A percentile compares a stretch with the other conserved stretches of the same genome.
These are phyloP conservation scores for Sphagnum magellanicum DNA, from an alignment of 228 moss, liverwort and hornwort species.

Conservation along the genomic window DNA sequence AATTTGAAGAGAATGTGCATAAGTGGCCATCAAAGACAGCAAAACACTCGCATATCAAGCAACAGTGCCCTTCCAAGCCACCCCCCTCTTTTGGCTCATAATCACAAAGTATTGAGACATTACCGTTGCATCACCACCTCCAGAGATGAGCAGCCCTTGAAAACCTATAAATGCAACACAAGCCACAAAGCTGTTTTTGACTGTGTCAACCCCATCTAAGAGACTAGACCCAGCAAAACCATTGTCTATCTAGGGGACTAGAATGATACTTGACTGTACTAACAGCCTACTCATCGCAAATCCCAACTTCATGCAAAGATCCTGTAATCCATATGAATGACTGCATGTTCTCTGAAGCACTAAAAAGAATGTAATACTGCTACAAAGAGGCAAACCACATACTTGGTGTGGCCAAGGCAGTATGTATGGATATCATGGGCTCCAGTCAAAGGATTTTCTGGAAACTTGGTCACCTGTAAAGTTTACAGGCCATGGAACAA, in stretches of 20 bases:
- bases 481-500: neutral
- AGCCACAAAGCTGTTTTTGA: slow-evolving; percentile 85
- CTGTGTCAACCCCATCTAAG: slow-evolving; percentile 33
- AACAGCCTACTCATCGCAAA: neutral
- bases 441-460: slow-evolving; percentile 52
- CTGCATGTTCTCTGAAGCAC: too few relatives aligned
- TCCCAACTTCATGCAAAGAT: neutral
- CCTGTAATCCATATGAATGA: too few relatives aligned
- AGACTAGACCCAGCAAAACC: too few relatives aligned
- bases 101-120: slow-evolving; percentile 1
- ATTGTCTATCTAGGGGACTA: too few relatives aligned
- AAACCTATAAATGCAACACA: slow-evolving; percentile 89
- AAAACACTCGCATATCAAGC: too few relatives aligned
- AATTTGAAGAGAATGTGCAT: neutral
- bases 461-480: slow-evolving; percentile 69
- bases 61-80: too few relatives aligned
- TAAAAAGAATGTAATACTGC: neutral
- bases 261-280: neutral
- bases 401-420: slow-evolving; percentile 91
- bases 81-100: too few relatives aligned
- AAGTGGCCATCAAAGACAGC: neutral
- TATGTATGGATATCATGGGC: slow-evolving; percentile 89
- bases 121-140: slow-evolving; percentile 88
- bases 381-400: slow-evolving; percentile 11
- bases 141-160: slow-evolving; percentile 69